phyloP scores from a whole-genome alignment of 208 protist species.

The Borovskyia barvae region DNA sequence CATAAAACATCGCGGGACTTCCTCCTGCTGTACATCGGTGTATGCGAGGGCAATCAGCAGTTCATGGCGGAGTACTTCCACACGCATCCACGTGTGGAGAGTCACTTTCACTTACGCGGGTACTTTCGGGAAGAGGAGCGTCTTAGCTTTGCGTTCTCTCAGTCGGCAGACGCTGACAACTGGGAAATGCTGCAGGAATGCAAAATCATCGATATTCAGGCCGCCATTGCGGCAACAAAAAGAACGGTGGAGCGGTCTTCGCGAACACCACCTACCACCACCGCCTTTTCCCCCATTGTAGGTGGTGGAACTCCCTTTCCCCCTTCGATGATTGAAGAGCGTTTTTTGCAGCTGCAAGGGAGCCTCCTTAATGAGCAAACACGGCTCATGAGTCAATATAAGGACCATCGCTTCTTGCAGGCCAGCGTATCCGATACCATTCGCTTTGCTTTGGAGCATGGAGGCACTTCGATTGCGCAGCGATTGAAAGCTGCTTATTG shows the following conservation, averaged over 20 bases:
- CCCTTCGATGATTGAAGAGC: slow-evolving; percentile 18
- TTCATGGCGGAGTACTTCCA: slow-evolving; percentile 43
- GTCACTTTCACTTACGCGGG: slow-evolving; percentile 35
- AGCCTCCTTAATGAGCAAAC: slow-evolving; percentile 65
- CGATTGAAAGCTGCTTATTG: slow-evolving; percentile 56
- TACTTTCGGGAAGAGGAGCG: slow-evolving; percentile 53
- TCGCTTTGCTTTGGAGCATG: slow-evolving; percentile 58
- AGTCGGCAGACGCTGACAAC: slow-evolving; percentile 22
- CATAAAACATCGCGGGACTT: slow-evolving; percentile 29
- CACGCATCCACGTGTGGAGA: slow-evolving; percentile 38
- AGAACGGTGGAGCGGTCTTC: slow-evolving; percentile 22
- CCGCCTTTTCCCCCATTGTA: slow-evolving; percentile 22
- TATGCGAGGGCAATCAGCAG: slow-evolving; percentile 34
- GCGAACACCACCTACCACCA: slow-evolving; percentile 5
- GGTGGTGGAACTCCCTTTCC: slow-evolving; percentile 16
- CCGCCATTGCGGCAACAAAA: slow-evolving; percentile 29
- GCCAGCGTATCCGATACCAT: slow-evolving; percentile 64
- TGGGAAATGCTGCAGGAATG: slow-evolving; percentile 68
- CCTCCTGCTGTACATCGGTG: slow-evolving; percentile 46
- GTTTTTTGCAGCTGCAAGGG: slow-evolving; percentile 22
- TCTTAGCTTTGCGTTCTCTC: slow-evolving; percentile 21
- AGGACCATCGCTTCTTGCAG: slow-evolving; percentile 74
- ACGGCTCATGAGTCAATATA: slow-evolving; percentile 52
- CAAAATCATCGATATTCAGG: slow-evolving; percentile 46
- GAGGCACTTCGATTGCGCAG: slow-evolving; percentile 37